These are phyloP conservation scores for Nakazawaea siamensis DNA, from an alignment of 805 yeast genomes.

Conservation along the genomic window DNA sequence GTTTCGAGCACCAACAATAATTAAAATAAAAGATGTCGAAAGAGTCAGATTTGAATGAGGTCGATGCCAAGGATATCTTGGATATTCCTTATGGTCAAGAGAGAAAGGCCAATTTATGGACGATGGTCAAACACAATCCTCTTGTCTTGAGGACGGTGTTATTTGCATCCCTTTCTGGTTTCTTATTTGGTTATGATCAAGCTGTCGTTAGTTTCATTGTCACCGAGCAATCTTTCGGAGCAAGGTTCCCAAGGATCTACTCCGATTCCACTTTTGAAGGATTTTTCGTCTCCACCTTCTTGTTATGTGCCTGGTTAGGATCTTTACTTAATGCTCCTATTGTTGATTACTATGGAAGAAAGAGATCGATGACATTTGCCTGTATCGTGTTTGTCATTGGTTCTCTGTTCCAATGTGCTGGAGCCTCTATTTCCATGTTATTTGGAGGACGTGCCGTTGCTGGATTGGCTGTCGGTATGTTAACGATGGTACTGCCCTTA, in stretches of 20 bases:
- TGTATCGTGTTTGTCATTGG: conserved; percentile 54
- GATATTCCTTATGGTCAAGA: no score
- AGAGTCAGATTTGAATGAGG: no score
- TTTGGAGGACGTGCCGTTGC: conserved; percentile 46
- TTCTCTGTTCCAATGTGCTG: conserved; percentile 49
- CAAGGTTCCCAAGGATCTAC: conserved; percentile 22
- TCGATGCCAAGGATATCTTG: no score
- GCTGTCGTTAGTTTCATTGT: conserved; percentile 27
- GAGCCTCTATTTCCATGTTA: conserved; percentile 35
- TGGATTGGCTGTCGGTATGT: conserved; percentile 45
- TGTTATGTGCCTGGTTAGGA: conserved; percentile 30
- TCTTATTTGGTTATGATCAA: conserved; percentile 29
- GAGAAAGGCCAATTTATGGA: conserved; percentile 1
- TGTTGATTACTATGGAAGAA: conserved; percentile 23
- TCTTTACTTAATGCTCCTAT: conserved; percentile 24
- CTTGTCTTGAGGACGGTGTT: conserved; percentile 21
- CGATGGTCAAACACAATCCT: background rate
- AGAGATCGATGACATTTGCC: conserved; percentile 15
- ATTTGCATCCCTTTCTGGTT: conserved; percentile 28
- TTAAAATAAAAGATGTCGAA: no score
- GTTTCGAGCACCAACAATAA: no score
- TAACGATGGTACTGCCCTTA: conserved; percentile 37
- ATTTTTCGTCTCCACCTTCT: conserved; percentile 28
- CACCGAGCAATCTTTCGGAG: conserved; percentile 12
- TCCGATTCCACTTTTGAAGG: conserved; percentile 24